These are phyloP conservation scores for Hibiscus trionum DNA, from an alignment of 345 rosid genomes.

Conservation along the genomic window DNA sequence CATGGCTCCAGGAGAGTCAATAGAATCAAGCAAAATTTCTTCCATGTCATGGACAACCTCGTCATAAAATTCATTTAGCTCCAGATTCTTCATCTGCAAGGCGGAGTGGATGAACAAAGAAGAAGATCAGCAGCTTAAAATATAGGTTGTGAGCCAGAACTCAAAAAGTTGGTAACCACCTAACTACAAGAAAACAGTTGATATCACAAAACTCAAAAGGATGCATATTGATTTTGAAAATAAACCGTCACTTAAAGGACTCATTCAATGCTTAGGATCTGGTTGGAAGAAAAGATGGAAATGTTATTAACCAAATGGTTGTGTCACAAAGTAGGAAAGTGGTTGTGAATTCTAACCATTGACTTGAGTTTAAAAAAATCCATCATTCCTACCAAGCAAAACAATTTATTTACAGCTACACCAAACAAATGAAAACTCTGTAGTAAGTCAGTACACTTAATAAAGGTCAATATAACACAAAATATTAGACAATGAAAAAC, in stretches of 20 bases:
- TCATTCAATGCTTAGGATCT: neutral
- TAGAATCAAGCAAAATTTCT: constrained; percentile 77
- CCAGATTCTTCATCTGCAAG: constrained; percentile 51
- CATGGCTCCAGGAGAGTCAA: constrained; percentile 60
- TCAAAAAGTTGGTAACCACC: constrained; percentile 4
- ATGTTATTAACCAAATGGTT: neutral
- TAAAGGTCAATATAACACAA: neutral
- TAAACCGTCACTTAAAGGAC: neutral
- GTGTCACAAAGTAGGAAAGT: neutral
- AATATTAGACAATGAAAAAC: neutral
- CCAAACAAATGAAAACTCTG: constrained; percentile 2
- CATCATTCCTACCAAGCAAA: neutral
- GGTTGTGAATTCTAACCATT: neutral
- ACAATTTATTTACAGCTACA: neutral
- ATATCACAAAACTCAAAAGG: constrained; percentile 6
- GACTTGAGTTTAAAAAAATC: neutral
- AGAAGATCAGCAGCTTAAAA: constrained; percentile 20
- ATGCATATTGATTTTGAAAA: neutral
- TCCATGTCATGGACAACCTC: constrained; percentile 97
- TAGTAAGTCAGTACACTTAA: neutral
- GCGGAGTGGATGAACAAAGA: constrained; percentile 12
- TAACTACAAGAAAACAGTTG: neutral
- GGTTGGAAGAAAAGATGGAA: neutral
- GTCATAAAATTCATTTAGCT: constrained; percentile 55
- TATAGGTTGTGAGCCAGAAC: neutral